Percentiles rank a stretch among this genome's conserved stretches.
Conservation (phyloP, 257 asterid genomes). For the Echium plantagineum region DNA sequence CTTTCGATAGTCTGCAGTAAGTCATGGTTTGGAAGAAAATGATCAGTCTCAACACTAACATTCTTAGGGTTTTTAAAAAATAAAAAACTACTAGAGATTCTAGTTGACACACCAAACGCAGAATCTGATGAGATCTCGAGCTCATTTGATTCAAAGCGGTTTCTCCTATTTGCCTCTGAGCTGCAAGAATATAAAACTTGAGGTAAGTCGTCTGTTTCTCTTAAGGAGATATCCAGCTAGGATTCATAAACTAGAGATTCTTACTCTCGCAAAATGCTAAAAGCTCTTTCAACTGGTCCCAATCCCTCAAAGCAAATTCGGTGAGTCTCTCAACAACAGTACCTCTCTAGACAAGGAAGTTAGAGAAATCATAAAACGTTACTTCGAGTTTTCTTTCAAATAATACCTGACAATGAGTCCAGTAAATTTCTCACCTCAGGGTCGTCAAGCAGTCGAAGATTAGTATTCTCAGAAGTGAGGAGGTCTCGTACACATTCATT, state of each 20-base stretch:
- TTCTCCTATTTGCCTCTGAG: conserved; percentile 28
- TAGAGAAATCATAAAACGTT: not conserved
- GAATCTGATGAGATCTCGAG: conserved; percentile 12
- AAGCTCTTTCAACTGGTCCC: conserved; percentile 10
- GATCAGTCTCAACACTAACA: not conserved
- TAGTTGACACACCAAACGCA: conserved; percentile 1
- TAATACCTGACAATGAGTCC: not conserved
- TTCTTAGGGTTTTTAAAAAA: not conserved
- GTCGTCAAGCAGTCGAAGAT: conserved; percentile 10
- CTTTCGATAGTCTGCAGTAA: conserved; percentile 67
- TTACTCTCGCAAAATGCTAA: conserved; percentile 1
- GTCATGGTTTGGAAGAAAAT: conserved; percentile 2
- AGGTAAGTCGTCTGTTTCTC: not conserved
- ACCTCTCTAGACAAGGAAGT: conserved; percentile 3
- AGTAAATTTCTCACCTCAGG: conserved; percentile 8
- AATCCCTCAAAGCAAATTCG: conserved; percentile 10
- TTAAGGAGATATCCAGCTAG: not conserved
- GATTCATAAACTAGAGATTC: not conserved
- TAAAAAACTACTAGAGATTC: not conserved
- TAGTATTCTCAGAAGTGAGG: conserved; percentile 9
- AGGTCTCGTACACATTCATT: conserved; percentile 12
- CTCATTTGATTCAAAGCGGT: conserved; percentile 20
- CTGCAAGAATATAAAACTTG: conserved; percentile 8
- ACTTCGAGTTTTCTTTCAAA: not conserved
- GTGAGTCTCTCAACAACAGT: conserved; percentile 5